Evolutionary conservation across 2,329 filamentous ascomycete species (phyloP).

Genomic region (Phyllosticta citribraziliensis): DNA sequence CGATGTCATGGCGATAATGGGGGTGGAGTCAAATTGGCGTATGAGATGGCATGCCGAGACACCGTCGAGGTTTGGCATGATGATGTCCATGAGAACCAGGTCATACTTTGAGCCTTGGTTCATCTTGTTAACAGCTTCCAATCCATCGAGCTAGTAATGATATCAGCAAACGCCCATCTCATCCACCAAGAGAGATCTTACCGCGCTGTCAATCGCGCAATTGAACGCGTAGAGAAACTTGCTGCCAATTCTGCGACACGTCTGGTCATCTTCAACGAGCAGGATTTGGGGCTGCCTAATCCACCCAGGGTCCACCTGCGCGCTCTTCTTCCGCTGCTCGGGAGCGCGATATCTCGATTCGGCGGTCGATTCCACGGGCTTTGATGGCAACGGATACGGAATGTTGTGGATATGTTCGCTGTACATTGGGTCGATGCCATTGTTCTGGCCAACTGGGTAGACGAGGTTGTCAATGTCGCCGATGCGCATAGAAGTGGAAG

Average conservation of each 20-base stretch:
- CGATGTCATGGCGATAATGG: slow-evolving; percentile 97
- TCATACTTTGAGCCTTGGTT: slow-evolving; percentile 55
- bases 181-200: slow-evolving; percentile 29
- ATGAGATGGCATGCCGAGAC: slow-evolving; percentile 92
- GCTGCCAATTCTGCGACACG: slow-evolving; percentile 55
- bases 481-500: slow-evolving; percentile 43
- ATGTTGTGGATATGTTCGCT: slow-evolving; percentile 92
- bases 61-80: slow-evolving; percentile 94
- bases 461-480: slow-evolving; percentile 62
- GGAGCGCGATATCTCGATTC: slow-evolving; percentile 31
- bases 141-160: slow-evolving; percentile 58
- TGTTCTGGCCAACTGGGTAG: slow-evolving; percentile 82
- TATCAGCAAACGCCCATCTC: slow-evolving; percentile 18
- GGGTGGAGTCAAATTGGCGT: slow-evolving; percentile 72
- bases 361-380: slow-evolving; percentile 42
- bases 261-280: slow-evolving; percentile 74
- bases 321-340: slow-evolving; percentile 47
- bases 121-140: slow-evolving; percentile 86
- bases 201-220: slow-evolving; percentile 53
- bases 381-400: slow-evolving; percentile 69
- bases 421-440: slow-evolving; percentile 91
- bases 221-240: slow-evolving; percentile 58
- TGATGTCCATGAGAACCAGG: slow-evolving; percentile 53
- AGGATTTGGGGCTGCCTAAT: slow-evolving; percentile 65
- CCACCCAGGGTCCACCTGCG: slow-evolving; percentile 54